These are phyloP conservation scores for Artemisia annua DNA, from an alignment of 129 eudicot genomes.

Conservation along the genomic window DNA sequence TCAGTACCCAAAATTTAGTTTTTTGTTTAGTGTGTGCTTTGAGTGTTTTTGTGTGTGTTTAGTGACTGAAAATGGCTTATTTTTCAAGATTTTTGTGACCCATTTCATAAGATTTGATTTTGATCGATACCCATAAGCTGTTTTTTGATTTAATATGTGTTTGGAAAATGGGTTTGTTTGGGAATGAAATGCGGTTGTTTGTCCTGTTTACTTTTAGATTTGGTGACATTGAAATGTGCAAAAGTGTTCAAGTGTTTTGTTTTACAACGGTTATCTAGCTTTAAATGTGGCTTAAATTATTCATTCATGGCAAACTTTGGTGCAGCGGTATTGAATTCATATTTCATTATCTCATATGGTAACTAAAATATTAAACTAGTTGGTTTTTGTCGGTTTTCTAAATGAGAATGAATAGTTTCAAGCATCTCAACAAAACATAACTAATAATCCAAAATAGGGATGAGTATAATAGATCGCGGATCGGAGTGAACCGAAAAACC, in stretches of 20 bases:
- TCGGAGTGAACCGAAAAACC: too few species aligned
- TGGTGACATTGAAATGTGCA: slow-evolving; percentile 28
- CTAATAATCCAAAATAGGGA: too few species aligned
- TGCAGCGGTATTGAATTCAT: too few species aligned
- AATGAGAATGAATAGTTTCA: too few species aligned
- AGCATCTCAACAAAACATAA: too few species aligned
- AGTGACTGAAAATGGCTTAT: background rate
- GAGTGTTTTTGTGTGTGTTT: background rate
- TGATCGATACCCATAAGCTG: background rate
- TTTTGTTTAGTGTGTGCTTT: background rate
- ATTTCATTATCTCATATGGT: too few species aligned
- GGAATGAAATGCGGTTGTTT: slow-evolving; percentile 29
- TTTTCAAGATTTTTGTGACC: slow-evolving; percentile 77
- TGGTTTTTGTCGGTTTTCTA: too few species aligned
- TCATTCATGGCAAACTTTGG: too few species aligned
- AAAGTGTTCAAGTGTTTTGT: background rate
- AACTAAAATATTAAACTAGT: too few species aligned
- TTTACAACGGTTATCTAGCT: slow-evolving; percentile 17
- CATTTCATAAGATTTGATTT: slow-evolving; percentile 36
- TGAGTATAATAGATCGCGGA: too few species aligned
- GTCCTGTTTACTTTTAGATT: slow-evolving; percentile 30
- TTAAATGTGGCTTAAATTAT: too few species aligned
- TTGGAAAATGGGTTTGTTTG: background rate
- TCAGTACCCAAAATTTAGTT: background rate
- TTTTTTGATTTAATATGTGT: background rate